Evolutionary conservation across 73 alveolate species (phyloP).

Genomic region (Durusdinium trenchii): DNA sequence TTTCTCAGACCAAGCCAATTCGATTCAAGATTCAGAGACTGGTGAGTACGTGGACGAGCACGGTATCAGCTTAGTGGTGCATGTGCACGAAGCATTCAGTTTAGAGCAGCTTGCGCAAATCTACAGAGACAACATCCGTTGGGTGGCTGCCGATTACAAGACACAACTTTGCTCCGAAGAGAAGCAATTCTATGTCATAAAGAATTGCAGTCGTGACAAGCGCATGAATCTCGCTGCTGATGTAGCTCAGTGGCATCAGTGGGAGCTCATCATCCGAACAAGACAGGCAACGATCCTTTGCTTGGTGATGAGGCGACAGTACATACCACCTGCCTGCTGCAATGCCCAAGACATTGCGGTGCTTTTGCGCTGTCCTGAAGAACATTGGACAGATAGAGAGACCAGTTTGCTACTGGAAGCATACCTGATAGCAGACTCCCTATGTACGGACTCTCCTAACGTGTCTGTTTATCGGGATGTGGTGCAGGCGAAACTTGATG

Average conservation of each 20-base stretch:
- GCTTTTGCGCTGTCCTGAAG: slow-evolving; percentile 78
- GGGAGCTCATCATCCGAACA: slow-evolving; percentile 86
- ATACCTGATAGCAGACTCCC: slow-evolving; percentile 68
- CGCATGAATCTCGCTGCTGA: slow-evolving; percentile 65
- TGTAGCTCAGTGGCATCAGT: slow-evolving; percentile 84
- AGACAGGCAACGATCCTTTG: slow-evolving; percentile 70
- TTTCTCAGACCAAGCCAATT: slow-evolving; percentile 63
- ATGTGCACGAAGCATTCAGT: slow-evolving; percentile 85
- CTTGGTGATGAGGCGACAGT: slow-evolving; percentile 76
- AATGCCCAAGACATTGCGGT: slow-evolving; percentile 83
- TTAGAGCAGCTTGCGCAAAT: slow-evolving; percentile 70
- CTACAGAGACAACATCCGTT: slow-evolving; percentile 73
- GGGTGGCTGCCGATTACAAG: slow-evolving; percentile 94
- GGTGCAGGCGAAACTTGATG: slow-evolving; percentile 78
- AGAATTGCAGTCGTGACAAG: slow-evolving; percentile 56
- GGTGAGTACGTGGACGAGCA: slow-evolving; percentile 69
- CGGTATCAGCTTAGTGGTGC: slow-evolving; percentile 43
- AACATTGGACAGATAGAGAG: slow-evolving; percentile 60
- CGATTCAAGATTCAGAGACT: slow-evolving; percentile 31
- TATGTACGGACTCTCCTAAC: slow-evolving; percentile 76
- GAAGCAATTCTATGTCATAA: slow-evolving; percentile 60
- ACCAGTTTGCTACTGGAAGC: slow-evolving; percentile 52
- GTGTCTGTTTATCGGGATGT: slow-evolving; percentile 89
- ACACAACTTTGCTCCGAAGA: slow-evolving; percentile 58
- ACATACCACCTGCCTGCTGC: slow-evolving; percentile 67